These are phyloP conservation scores for Fusarium odoratissimum DNA, from an alignment of 2,329 filamentous ascomycete species.

Conservation along the genomic window DNA sequence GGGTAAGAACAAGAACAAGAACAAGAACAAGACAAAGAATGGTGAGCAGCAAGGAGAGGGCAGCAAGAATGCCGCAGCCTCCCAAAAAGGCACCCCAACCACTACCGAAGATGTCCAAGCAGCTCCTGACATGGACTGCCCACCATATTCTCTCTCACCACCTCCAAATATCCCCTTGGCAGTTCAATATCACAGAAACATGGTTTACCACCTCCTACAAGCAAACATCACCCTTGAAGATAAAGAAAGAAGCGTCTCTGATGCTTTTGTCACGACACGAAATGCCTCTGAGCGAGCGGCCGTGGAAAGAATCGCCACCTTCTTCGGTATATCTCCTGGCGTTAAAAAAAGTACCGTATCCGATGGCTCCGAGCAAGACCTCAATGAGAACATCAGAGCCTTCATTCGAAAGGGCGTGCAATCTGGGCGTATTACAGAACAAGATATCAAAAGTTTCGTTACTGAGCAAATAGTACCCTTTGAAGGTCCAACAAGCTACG, in stretches of 20 bases:
- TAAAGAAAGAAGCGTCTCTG: neutral
- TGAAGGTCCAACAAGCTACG: neutral
- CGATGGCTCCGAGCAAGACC: neutral
- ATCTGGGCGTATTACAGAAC: neutral
- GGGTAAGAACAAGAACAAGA: neutral
- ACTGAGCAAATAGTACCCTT: neutral
- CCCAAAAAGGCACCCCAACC: no score
- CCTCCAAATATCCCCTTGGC: neutral
- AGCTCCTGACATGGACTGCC: neutral
- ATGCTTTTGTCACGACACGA: neutral
- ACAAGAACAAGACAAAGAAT: no score
- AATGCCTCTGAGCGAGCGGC: neutral
- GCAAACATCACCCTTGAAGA: neutral
- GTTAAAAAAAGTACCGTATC: no score
- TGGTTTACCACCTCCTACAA: neutral
- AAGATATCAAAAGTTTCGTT: neutral
- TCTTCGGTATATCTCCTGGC: neutral
- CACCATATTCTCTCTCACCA: neutral
- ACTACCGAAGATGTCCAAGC: no score
- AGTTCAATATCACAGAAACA: neutral
- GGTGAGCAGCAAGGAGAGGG: neutral
- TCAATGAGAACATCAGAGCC: neutral
- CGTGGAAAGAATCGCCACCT: fast-evolving
- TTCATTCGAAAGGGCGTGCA: neutral
- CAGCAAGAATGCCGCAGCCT: neutral